These are phyloP conservation scores for Artemisia argyi DNA, from an alignment of 129 eudicot genomes.

Conservation along the genomic window DNA sequence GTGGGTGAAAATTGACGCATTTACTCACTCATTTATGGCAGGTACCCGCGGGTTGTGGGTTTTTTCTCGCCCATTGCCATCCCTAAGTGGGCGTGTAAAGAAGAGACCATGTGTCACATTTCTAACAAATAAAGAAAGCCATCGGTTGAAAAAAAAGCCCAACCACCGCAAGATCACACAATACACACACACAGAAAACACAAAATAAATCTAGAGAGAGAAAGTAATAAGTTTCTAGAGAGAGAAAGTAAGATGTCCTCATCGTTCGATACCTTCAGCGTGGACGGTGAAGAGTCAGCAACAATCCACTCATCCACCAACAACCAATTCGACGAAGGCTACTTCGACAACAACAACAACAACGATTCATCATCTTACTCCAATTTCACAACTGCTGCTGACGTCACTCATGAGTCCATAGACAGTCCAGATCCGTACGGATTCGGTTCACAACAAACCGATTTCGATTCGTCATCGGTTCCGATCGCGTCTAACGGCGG, in stretches of 20 bases:
- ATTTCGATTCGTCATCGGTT: conserved; percentile 43
- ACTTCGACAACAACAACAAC: conserved; percentile 37
- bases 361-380: too few species aligned
- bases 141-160: too few species aligned
- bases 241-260: conserved; percentile 22
- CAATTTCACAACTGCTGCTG: conserved; percentile 46
- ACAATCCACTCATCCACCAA: conserved; percentile 32
- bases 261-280: conserved; percentile 73
- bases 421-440: conserved; percentile 77
- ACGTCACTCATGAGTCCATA: conserved; percentile 36
- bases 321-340: conserved; percentile 52
- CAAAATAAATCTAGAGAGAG: conserved; percentile 23
- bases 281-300: conserved; percentile 61
- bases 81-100: too few species aligned
- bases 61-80: too few species aligned
- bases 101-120: too few species aligned
- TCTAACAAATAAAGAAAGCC: too few species aligned
- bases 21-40: too few species aligned
- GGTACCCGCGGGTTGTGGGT: too few species aligned
- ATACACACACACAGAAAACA: neutral
- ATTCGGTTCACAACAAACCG: conserved; percentile 28
- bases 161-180: neutral
- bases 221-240: conserved; percentile 20
- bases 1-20: too few species aligned
- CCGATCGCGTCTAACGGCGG: conserved; percentile 74